Evolutionary conservation across 2,329 filamentous ascomycete genomes (phyloP), one percentile per base, ranked within the genome.

Genomic region (Tolypocladium album): DNA sequence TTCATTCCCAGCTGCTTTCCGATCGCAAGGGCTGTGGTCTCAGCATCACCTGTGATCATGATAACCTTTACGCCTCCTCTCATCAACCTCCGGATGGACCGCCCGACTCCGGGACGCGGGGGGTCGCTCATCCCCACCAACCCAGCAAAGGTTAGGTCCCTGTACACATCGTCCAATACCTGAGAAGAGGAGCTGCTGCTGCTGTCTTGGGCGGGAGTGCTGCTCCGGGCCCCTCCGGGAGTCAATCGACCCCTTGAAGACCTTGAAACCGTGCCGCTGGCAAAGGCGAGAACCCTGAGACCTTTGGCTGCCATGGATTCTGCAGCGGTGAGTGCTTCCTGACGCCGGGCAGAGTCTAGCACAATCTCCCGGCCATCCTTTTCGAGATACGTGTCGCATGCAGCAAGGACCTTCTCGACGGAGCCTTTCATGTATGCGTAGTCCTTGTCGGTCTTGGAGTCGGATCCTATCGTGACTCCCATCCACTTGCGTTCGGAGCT

Each of bases 401-500:
- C 86, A 60, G 86, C 85, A 7, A 99, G 77, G 27, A 99, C 83
- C 71, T 88, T 88, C 73, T 99, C 94, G 47, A 97, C 81, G 40
- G 94, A 90, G 39, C 94, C 95, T 72, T 99, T 99, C 77, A 97
- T 90, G 72, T 97, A 99, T 0, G 91, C 92, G 65, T 91, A 87
- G 68, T 96, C 90, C 62, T 86, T 85, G 43, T 88, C 86, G 59
- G 78, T 77, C 61, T 78, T 79, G 38, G 78, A 75, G 56, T 84
- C 80, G 27, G 80, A 78, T 52, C 85, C 86, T 66, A 97, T 89
- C 2, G 92, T 88, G 36, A 97, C 92, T 40, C 95, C 95, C 95
- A 99, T 99, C 93, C 93, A 99, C 74, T 99, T 99, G 60, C 93
- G 85, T 71, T 96, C 92, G 1, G 94, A 99, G 71, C 93, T 97